These are phyloP conservation scores for Hypoxylon intermedium DNA, from an alignment of 495 filamentous ascomycete species.

Conservation along the genomic window DNA sequence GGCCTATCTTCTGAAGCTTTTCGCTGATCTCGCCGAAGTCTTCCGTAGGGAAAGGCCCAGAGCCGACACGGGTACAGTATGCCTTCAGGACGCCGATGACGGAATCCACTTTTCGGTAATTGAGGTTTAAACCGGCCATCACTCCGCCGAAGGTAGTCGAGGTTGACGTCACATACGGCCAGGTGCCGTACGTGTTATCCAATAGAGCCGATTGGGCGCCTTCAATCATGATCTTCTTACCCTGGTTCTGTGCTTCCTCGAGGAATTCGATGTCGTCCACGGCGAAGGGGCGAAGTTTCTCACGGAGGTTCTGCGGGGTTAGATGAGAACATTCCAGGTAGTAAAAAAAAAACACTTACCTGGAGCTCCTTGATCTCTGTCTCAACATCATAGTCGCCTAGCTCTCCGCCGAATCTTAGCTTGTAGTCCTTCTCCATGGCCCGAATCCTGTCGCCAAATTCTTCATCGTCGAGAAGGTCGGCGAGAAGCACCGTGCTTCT, in stretches of 20 bases:
- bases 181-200: slow-evolving; percentile 50
- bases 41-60: slow-evolving; percentile 86
- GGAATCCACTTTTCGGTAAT: slow-evolving; percentile 23
- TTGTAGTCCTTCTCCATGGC: slow-evolving; percentile 69
- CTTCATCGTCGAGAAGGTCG: slow-evolving; percentile 72
- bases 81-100: slow-evolving; percentile 91
- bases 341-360: slow-evolving; percentile 18
- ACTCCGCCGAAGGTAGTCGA: slow-evolving; percentile 30
- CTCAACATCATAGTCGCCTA: slow-evolving; percentile 78
- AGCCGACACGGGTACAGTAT: slow-evolving; percentile 74
- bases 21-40: slow-evolving; percentile 63
- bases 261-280: slow-evolving; percentile 73
- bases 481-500: slow-evolving; percentile 75
- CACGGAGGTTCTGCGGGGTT: slow-evolving; percentile 68
- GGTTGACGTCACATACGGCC: slow-evolving; percentile 26
- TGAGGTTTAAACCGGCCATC: slow-evolving; percentile 24
- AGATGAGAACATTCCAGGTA: slow-evolving; percentile 40
- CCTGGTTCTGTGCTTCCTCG: slow-evolving; percentile 60
- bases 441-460: slow-evolving; percentile 76
- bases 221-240: slow-evolving; percentile 77
- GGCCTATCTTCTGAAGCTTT: slow-evolving; percentile 53
- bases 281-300: slow-evolving; percentile 69
- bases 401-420: slow-evolving; percentile 71
- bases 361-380: slow-evolving; percentile 66
- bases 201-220: slow-evolving; percentile 82